Evolutionary conservation across 495 filamentous ascomycete species (phyloP).

Genomic region (Aspergillus leporis): DNA sequence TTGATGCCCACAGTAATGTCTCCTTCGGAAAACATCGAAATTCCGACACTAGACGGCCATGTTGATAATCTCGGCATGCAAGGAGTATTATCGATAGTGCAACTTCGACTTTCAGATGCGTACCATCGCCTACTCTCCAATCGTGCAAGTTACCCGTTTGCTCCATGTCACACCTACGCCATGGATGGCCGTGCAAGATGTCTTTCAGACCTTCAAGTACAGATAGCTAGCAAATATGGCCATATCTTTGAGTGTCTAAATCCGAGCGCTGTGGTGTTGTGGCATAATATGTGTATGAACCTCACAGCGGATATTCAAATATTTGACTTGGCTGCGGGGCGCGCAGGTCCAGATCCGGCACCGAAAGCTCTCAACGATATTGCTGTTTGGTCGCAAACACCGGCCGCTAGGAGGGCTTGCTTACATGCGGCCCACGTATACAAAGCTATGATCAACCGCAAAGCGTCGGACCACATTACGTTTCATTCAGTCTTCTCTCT

Average conservation of each 20-base stretch:
- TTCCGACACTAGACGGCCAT: constrained; percentile 37
- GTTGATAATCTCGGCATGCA: constrained; percentile 43
- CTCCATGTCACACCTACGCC: constrained; percentile 47
- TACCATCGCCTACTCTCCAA: constrained; percentile 49
- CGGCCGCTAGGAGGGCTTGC: constrained; percentile 48
- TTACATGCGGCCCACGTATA: constrained; percentile 55
- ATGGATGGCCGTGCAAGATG: constrained; percentile 45
- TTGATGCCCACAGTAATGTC: constrained; percentile 42
- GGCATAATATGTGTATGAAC: constrained; percentile 57
- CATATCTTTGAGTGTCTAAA: constrained; percentile 43
- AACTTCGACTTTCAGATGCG: constrained; percentile 45
- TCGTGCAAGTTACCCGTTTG: constrained; percentile 41
- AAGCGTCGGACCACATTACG: constrained; percentile 49
- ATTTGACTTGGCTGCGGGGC: constrained; percentile 52
- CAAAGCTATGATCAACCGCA: constrained; percentile 50
- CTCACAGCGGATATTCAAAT: constrained; percentile 52
- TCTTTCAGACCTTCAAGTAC: constrained; percentile 38
- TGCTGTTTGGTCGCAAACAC: constrained; percentile 51
- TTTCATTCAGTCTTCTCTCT: constrained; percentile 50
- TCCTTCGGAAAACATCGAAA: constrained; percentile 37
- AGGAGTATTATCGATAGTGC: constrained; percentile 40
- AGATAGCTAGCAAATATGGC: constrained; percentile 42
- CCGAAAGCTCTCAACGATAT: constrained; percentile 51
- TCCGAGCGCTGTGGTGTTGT: constrained; percentile 48
- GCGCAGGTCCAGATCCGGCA: constrained; percentile 44